A percentile compares a stretch with the other conserved stretches of the same genome.
These are phyloP conservation scores for Macadamia integrifolia DNA, from an alignment of 164 flowering plant genomes.

Conservation along the genomic window DNA sequence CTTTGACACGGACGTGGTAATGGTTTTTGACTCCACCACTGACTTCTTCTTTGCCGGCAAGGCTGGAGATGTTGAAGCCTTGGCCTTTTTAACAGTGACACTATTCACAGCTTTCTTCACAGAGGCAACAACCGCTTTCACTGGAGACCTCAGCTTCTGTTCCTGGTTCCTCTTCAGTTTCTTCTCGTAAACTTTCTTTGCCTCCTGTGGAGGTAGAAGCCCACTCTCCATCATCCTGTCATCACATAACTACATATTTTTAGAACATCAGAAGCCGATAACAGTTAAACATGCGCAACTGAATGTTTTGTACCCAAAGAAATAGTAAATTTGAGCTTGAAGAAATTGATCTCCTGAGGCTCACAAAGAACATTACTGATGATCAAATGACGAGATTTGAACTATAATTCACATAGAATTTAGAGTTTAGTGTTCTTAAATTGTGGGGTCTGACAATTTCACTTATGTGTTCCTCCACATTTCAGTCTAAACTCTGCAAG, in stretches of 20 bases:
- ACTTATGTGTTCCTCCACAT: too few species aligned
- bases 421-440: too few species aligned
- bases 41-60: slow-evolving; percentile 5
- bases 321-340: too few species aligned
- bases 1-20: background rate
- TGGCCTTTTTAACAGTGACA: slow-evolving; percentile 21
- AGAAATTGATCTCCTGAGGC: too few species aligned
- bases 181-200: slow-evolving; percentile 57
- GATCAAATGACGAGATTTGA: too few species aligned
- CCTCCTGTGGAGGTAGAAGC: slow-evolving; percentile 54
- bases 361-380: too few species aligned
- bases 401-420: too few species aligned
- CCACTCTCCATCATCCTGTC: slow-evolving; percentile 95
- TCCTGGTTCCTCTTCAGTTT: slow-evolving; percentile 48
- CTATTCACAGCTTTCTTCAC: slow-evolving; percentile 33
- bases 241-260: background rate
- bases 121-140: slow-evolving; percentile 30
- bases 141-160: slow-evolving; percentile 48
- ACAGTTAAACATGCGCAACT: too few species aligned
- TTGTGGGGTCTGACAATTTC: too few species aligned
- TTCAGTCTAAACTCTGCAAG: too few species aligned
- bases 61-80: slow-evolving; percentile 3
- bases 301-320: too few species aligned
- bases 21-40: slow-evolving; percentile 4
- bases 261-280: too few species aligned